Evolutionary conservation across 2,329 filamentous ascomycete species (phyloP), one percentile per base, ranked within the genome.

Genomic region (Sarocladium oryzae): DNA sequence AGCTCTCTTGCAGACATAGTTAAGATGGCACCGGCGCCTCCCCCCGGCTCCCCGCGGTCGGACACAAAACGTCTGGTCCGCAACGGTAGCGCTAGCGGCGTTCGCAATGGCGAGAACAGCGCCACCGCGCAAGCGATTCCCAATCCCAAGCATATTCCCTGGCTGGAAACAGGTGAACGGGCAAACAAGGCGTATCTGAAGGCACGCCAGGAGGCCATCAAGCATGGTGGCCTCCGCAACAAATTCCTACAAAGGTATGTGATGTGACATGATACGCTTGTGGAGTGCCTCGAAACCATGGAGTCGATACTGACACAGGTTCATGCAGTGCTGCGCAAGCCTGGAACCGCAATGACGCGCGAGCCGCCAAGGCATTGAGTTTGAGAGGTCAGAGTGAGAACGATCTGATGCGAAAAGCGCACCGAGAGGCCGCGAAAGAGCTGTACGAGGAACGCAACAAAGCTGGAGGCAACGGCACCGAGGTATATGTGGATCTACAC

Each of bases 311-410:
- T 43, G 10, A 50, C n/a, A 15, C 2, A 33, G 26, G 13, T 38
- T 41, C 23, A 21, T 20, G 37, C 56, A 95, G 91, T 67, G 93
- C 93, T 58, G 92, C 92, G 8, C 92, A 97, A 77, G 93, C 93
- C 20, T 99, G 93, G 92, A 96, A 97, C 66, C 87, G 93, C 53
- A 97, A 96, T 62, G 93, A 99, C 66, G 92, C 93, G 36, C 85
- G 93, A 55, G 92, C 93, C 16, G 93, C 93, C 54, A 97, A 97
- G 72, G 92, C 92, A 28, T 79, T 97, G 48, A 96, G 89, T 61
- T 81, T 97, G 41, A 86, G 93, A 26, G 93, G 93, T 11, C 93
- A 97, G 69, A 93, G 89, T 59, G 93, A 99, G 71, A 97, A 99
- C 62, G 89, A 95, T 58, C 78, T 95, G 33, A 99, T 99, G 93